Evolutionary conservation across 805 yeast genomes (phyloP), one percentile per base, ranked within the genome.

Genomic region (Kodamaea sagamina): DNA sequence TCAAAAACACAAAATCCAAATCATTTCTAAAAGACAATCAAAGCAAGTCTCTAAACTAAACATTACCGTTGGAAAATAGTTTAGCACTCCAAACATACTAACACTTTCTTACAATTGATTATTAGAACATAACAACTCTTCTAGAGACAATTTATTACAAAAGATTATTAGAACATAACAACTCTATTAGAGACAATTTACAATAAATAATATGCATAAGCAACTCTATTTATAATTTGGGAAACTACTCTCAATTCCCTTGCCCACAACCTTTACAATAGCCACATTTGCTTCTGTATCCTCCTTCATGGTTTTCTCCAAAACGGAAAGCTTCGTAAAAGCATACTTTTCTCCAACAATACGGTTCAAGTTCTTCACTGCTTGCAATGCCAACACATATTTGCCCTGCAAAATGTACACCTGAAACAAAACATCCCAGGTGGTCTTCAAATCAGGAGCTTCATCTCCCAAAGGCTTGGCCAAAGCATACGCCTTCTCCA

Each of bases 361-460:
- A 37, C 62, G 62, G 49, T 64, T 66, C 58, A 77, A 73, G 49
- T 61, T 74, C 49, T 68, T 68, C 44, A 72, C 48, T 2, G 77
- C 68, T 51, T 67, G 79, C 40, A 71, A 59, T 13, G 76, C 72
- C 48, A 75, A 62, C 6, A 73, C 71, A 44, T 67, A 76, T 50
- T 74, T 76, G 37, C 69, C 66, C 47, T 74, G 75, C 2, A 62
- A 50, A 41, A 61, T 61, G 56, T 74, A 58, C 36, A 68, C 47
- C 40, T 60, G 52, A 61, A 67, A 64, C 32, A 75, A 74, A 41
- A 68, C 61, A 47, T 74, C 67, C 78, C 81, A 59, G 43, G 71
- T 55, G 44, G 58, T 49, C 59, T 59, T 48, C 56, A 58, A 50
- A 51, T 59, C 50, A 56, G 67, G 74, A 24, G 74, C 79, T 36